Evolutionary conservation across 73 alveolate genomes (phyloP).

Genomic region (Paramecium biaurelia): DNA sequence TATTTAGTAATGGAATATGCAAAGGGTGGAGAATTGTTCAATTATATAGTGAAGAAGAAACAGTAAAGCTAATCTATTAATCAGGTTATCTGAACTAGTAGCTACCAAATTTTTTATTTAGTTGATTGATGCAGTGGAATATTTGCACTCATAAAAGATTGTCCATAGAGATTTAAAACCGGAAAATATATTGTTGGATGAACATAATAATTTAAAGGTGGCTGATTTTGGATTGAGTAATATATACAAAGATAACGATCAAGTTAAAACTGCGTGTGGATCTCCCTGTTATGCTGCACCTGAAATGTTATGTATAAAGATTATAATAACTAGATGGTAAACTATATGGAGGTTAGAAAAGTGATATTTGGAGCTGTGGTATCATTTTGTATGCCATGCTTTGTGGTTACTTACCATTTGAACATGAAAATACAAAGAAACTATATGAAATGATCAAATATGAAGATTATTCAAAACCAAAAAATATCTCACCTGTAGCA

Average conservation of each 20-base stretch:
- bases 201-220: conserved; percentile 65
- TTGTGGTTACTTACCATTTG: conserved; percentile 77
- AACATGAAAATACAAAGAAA: conserved; percentile 51
- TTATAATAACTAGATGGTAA: conserved; percentile 26
- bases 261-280: conserved; percentile 74
- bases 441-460: conserved; percentile 47
- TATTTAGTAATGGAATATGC: conserved; percentile 86
- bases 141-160: conserved; percentile 63
- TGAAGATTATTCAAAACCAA: conserved; percentile 32
- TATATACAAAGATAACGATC: conserved; percentile 56
- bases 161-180: conserved; percentile 80
- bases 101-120: background rate
- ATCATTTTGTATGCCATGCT: conserved; percentile 72
- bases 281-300: conserved; percentile 88
- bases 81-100: background rate
- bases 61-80: conserved; percentile 68
- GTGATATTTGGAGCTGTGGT: conserved; percentile 76
- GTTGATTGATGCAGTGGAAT: conserved; percentile 66
- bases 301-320: conserved; percentile 68
- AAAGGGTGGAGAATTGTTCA: conserved; percentile 86
- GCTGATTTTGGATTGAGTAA: conserved; percentile 80
- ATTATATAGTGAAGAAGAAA: conserved; percentile 69
- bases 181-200: conserved; percentile 71
- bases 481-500: background rate
- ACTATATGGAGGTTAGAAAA: conserved; percentile 63